phyloP scores from a whole-genome alignment of 306 rosid species.

The Vicia sativa region DNA sequence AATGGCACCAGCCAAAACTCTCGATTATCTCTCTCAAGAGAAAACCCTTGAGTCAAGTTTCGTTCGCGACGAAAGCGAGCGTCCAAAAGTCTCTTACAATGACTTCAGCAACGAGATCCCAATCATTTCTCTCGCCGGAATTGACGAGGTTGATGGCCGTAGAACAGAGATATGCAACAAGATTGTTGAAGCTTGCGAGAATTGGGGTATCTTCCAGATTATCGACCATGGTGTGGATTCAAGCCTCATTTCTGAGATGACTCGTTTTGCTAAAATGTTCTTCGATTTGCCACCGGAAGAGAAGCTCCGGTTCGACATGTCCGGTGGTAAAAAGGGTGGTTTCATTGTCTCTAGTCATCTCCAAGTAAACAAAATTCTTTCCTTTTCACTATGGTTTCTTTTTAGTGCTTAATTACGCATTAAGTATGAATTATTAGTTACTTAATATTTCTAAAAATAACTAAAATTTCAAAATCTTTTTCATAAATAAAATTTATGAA shows the following conservation, averaged over 20 bases:
- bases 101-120: constrained; percentile 77
- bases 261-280: constrained; percentile 61
- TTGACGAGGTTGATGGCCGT: constrained; percentile 53
- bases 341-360: constrained; percentile 94
- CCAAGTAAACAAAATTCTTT: constrained; percentile 45
- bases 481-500: background rate
- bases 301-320: constrained; percentile 84
- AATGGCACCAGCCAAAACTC: constrained; percentile 55
- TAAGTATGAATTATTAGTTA: background rate
- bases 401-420: background rate
- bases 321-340: constrained; percentile 94
- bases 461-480: background rate
- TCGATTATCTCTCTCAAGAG: constrained; percentile 57
- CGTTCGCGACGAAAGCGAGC: constrained; percentile 81
- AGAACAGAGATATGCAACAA: constrained; percentile 54
- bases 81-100: constrained; percentile 83
- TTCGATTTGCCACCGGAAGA: constrained; percentile 78
- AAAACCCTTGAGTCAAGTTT: constrained; percentile 59
- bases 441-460: background rate
- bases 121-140: constrained; percentile 73
- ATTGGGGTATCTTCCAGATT: constrained; percentile 88
- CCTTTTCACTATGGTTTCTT: background rate
- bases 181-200: constrained; percentile 82
- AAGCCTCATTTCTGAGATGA: constrained; percentile 62
- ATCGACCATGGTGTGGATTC: constrained; percentile 77